Evolutionary conservation across 2,329 filamentous ascomycete species (phyloP), one percentile per base, ranked within the genome.

Genomic region (Rhynchosporium secalis): DNA sequence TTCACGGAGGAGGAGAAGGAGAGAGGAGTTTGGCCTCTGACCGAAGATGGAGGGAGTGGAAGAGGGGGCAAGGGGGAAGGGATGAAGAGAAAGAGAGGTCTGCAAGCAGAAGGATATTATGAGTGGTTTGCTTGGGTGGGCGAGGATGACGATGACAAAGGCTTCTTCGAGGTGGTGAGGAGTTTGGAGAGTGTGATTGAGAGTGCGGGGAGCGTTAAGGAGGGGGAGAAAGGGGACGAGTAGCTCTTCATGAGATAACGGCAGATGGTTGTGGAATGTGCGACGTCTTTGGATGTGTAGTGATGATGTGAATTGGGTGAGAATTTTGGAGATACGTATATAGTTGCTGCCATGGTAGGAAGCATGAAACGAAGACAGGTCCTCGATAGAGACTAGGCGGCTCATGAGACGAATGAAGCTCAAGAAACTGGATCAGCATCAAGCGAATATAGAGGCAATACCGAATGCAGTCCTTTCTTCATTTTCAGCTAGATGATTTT

Each of bases 171-270:
- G 28, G 65, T 69, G 1, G 60, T 70, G 41, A 66, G 60, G 58
- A 66, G 58, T 7, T 65, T 74, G 20, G 60, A 51, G 36, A 65
- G 69, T 4, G 64, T 72, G 28, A 62, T 72, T 36, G 62, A 67
- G 52, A 61, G 54, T 55, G 69, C 69, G 12, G 70, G 68, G 54
- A 49, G 10, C 1, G 12, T 49, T 33, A 51, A 36, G 36, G 51
- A 38, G n/a, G 36, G 36, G 2, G 49, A 40, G 33, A 52, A 40
- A 26, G 51, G 36, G 2, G 49, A 40, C 9, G 38, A 40, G 31
- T 38, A 38, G 20, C 15, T n/a, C 29, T n/a, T 52, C 2, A 33
- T 51, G 4, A 36, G 43, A 26, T 46, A 20, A n/a, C 8, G 20
- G 10, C 7, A 7, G n/a, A 26, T 4, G 43, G 20, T n/a, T 15